Base-by-base conservation (phyloP, 2,329 filamentous ascomycete genomes). In the Pseudogymnoascus sp. region DNA sequence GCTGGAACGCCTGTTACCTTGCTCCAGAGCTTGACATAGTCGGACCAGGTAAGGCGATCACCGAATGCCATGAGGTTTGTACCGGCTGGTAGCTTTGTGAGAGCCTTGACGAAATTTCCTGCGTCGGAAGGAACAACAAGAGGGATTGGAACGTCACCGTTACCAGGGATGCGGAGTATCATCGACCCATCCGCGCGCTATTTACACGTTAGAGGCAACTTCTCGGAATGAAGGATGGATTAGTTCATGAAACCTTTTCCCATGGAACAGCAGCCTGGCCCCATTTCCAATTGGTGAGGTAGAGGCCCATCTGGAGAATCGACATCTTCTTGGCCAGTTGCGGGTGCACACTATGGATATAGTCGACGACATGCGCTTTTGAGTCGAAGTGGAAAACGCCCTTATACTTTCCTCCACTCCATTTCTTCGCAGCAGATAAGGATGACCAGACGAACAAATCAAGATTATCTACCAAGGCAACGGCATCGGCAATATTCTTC, bases 381-480 rank as follows among this genome's bases (percentile, higher is more conserved):
- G 68, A 64, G 41, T 79, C 76, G 60, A 77, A 77, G 65, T 78
- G 76, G 62, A 75, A 74, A 13, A 74, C 73, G 43, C 70, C 68
- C 0, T 65, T 74, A 67, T 78, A 77, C 63, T 78, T 76, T 5
- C 76, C 77, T 14, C 67, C 65, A 63, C 73, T 77, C 67, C 68
- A 68, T 51, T 75, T 73, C 48, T 67, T 73, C 8, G 71, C 71
- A 63, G 73, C 68, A 8, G 72, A 69, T 10, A 77, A 60, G 2
- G 69, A 70, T 8, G 74, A 76, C 23, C 73, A 68, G 19, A 77
- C 65, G 23, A 51, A 51, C 45, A 62, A 76, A 70, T 6, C 70
- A 65, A 61, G 45, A 28, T 10, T 11, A 51, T 51, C 14, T 28
- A 51, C 45, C 4, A 14, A 28, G 14, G 45, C 23, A 28, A 28